Conservation (phyloP, 352 stramenopile genomes). For the Globisporangium paroecandrum region DNA sequence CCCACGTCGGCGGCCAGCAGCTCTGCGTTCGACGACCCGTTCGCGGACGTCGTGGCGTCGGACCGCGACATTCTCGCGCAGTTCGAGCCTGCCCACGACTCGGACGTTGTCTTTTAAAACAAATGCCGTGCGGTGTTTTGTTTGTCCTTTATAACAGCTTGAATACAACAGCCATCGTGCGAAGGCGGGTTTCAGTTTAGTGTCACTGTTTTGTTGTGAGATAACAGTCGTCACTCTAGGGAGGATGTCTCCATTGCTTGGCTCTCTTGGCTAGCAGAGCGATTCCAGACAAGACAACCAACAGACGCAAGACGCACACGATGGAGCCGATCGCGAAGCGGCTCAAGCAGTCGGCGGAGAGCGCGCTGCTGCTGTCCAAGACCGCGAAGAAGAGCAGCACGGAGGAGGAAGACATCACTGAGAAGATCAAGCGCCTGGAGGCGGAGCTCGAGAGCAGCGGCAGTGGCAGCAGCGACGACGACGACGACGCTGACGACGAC, state of each 20-base stretch:
- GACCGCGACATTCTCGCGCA: conserved; percentile 80
- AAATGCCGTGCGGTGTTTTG: not conserved
- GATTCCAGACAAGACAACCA: not conserved
- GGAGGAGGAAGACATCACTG: conserved; percentile 55
- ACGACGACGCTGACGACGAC: not conserved
- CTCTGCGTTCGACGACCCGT: conserved; percentile 55
- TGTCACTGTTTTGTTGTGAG: not conserved
- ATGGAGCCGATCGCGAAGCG: conserved; percentile 85
- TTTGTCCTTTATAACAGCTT: conserved; percentile 22
- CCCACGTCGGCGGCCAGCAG: conserved; percentile 15
- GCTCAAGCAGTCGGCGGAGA: conserved; percentile 73
- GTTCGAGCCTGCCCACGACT: conserved; percentile 68
- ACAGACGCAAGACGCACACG: not conserved
- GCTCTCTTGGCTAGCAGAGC: no score
- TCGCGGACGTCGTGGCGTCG: conserved; percentile 63
- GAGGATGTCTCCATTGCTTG: no score
- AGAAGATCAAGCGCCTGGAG: conserved; percentile 67
- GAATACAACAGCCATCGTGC: conserved; percentile 2
- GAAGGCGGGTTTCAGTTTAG: not conserved
- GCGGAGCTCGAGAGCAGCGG: conserved; percentile 45
- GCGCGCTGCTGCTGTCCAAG: conserved; percentile 30
- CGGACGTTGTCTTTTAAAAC: conserved; percentile 78
- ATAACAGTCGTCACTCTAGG: no score
- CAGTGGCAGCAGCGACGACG: conserved; percentile 6
- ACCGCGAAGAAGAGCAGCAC: conserved; percentile 22